Conservation (phyloP, 306 rosid genomes). For the Cicer arietinum region DNA sequence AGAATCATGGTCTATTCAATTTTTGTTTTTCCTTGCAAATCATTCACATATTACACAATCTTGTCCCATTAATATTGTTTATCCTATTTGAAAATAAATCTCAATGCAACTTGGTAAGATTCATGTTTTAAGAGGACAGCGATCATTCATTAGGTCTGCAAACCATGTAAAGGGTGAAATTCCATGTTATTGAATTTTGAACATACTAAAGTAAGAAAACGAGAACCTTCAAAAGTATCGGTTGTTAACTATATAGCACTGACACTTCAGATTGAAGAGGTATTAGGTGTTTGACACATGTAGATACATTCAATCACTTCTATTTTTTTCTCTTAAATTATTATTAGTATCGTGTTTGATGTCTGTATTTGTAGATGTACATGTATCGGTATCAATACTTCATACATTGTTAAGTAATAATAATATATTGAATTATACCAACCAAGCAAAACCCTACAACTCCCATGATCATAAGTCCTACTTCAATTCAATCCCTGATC, state of each 20-base stretch:
- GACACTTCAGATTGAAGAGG: too few species aligned
- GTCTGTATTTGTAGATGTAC: too few species aligned
- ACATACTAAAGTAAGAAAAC: neutral
- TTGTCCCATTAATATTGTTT: neutral
- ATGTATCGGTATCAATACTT: too few species aligned
- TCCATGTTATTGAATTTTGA: neutral
- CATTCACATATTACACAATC: slow-evolving; percentile 2
- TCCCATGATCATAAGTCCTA: neutral
- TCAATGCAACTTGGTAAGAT: neutral
- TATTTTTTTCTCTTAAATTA: too few species aligned
- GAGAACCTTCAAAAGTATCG: neutral
- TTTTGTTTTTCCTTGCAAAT: neutral
- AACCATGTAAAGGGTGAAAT: neutral
- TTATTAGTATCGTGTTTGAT: too few species aligned
- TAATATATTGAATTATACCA: slow-evolving; percentile 5
- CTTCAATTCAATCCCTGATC: neutral
- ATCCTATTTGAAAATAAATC: neutral
- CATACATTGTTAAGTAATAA: neutral
- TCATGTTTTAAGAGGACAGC: neutral
- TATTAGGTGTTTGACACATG: too few species aligned
- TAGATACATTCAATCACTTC: too few species aligned
- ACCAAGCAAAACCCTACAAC: slow-evolving; percentile 2
- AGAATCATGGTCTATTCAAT: neutral
- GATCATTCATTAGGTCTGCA: neutral
- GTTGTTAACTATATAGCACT: too few species aligned